Conservation (phyloP, 2,329 filamentous ascomycete species). For the Claviceps maximensis region DNA sequence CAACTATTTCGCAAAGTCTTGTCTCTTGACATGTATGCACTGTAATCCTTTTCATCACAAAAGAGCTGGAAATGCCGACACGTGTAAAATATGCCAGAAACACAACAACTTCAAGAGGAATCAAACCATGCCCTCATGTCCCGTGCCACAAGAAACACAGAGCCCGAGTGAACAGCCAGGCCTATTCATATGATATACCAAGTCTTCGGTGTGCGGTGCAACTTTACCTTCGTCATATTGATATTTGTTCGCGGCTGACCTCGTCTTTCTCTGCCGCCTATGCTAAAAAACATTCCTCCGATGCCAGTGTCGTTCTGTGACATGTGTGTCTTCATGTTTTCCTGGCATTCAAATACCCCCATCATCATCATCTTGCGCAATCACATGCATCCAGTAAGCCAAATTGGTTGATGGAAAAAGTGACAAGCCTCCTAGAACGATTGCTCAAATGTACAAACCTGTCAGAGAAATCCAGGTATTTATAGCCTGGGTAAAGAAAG, state of each 20-base stretch:
- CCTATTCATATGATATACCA: slow-evolving; percentile 1
- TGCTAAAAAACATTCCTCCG: not conserved
- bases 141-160: not conserved
- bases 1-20: not conserved
- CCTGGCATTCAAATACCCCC: not conserved
- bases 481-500: not conserved
- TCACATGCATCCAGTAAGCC: not conserved
- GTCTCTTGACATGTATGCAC: not conserved
- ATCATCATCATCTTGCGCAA: not conserved
- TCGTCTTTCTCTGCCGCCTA: not conserved
- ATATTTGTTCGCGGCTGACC: not conserved
- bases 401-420: not conserved
- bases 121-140: not conserved
- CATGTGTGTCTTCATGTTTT: not conserved
- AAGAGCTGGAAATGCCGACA: not conserved
- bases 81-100: not conserved
- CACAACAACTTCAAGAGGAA: not conserved
- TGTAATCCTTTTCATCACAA: not conserved
- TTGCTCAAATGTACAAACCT: not conserved
- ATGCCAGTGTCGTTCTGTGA: not conserved
- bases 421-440: not conserved
- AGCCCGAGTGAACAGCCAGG: not conserved
- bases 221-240: not conserved
- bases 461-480: not conserved
- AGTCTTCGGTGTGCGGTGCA: not conserved